Evolutionary conservation across 176 grass and related monocot species (phyloP), one percentile per base, ranked within the genome.

Genomic region (Otatea glauca): DNA sequence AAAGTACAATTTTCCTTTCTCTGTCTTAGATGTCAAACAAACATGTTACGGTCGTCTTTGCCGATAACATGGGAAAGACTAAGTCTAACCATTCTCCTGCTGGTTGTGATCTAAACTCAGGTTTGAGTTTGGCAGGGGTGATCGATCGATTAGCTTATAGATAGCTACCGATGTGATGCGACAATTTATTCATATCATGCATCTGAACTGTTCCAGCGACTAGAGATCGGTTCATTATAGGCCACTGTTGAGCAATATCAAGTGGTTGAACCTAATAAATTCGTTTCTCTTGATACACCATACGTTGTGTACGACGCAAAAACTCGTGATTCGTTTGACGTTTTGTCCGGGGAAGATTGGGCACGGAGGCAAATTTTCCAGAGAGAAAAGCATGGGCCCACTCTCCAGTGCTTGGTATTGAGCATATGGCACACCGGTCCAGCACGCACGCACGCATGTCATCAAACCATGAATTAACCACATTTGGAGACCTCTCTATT

Each of bases 361-460:
- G 54, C 35, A 37, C 35, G 35, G 35, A 37, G 74, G 66, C 86
- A 78, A 77, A 55, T 9, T 88, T 88, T 88, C 80, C 58, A 78
- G 45, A 21, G 72, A 23, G 34, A 53, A 64, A 65, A 76, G 35
- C 13, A 32, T 34, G 56, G 86, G 32, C 80, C 86, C 86, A 72
- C 80, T 66, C 65, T 65, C 55, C 51, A 50, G 23, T 58, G 42
- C 53, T 55, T 55, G 18, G 6, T 8, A 3, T 20, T 55, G 51
- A 20, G 0, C 51, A 3, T 18, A 20, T 55, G 51, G 51, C 2
- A 17, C 18, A 55, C 53, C 6, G 2, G 6, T 7, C 53, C 18
- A 21, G 17, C 17, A 7, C 18, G 18, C 17, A 18, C 17, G 50
- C 50, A 55, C 7, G 53, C 50, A 20, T 53, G 48, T 51, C 15